These are phyloP conservation scores for Phytophthora citrophthora DNA, from an alignment of 352 stramenopile genomes.

Conservation along the genomic window DNA sequence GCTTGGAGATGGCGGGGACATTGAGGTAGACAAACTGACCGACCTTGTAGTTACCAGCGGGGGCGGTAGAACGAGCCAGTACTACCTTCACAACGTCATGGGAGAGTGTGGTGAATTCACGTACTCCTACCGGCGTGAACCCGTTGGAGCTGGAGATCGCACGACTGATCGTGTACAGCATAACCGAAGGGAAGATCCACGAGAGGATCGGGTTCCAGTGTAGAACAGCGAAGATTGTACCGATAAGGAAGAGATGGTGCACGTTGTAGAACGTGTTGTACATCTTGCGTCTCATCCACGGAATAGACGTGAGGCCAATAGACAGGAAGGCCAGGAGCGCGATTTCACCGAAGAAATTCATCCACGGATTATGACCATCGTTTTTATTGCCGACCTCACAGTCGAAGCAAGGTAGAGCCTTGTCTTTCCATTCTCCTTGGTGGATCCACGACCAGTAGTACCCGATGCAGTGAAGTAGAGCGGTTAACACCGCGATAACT, in stretches of 20 bases:
- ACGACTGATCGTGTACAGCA: slow-evolving; percentile 49
- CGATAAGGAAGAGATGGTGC: slow-evolving; percentile 56
- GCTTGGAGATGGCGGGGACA: slow-evolving; percentile 15
- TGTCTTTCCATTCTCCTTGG: slow-evolving; percentile 22
- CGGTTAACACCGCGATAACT: slow-evolving; percentile 39
- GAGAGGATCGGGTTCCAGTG: slow-evolving; percentile 44
- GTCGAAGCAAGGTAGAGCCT: slow-evolving; percentile 51
- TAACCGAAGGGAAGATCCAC: slow-evolving; percentile 45
- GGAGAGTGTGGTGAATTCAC: slow-evolving; percentile 33
- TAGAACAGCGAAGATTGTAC: slow-evolving; percentile 46
- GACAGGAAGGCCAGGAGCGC: slow-evolving; percentile 45
- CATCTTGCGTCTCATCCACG: slow-evolving; percentile 44
- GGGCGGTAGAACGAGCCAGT: slow-evolving; percentile 23
- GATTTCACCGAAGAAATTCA: slow-evolving; percentile 56
- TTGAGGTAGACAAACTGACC: slow-evolving; percentile 60
- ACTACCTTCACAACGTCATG: slow-evolving; percentile 45
- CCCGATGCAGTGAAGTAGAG: slow-evolving; percentile 35
- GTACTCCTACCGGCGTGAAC: slow-evolving; percentile 34
- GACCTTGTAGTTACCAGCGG: slow-evolving; percentile 30
- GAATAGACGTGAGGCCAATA: slow-evolving; percentile 47
- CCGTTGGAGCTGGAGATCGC: slow-evolving; percentile 42
- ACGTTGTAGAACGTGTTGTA: slow-evolving; percentile 54
- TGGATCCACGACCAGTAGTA: slow-evolving; percentile 46
- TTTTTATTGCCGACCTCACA: slow-evolving; percentile 28
- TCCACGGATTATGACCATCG: slow-evolving; percentile 39